A percentile compares a stretch with the other conserved stretches of the same genome.
These are phyloP conservation scores for Coprinopsis sp. DNA, from an alignment of 768 basidiomycete species.

Conservation along the genomic window DNA sequence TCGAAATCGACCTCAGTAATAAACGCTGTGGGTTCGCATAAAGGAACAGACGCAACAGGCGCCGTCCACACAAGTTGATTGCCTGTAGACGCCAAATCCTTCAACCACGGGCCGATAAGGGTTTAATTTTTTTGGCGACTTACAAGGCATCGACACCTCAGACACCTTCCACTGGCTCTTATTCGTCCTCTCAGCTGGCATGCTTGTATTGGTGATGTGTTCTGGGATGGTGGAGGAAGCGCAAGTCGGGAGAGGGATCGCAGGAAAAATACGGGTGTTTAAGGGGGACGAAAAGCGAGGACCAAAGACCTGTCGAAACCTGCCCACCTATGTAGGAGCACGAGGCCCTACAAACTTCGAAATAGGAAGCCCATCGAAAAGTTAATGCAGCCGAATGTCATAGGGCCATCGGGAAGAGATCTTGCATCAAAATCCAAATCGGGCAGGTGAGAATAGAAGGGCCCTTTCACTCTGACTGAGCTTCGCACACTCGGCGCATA, in stretches of 20 bases:
- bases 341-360: conserved; percentile 24
- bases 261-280: conserved; percentile 5
- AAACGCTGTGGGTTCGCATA: conserved; percentile 18
- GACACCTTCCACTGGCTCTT: conserved; percentile 21
- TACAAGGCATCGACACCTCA: conserved; percentile 7
- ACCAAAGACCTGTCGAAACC: conserved; percentile 19
- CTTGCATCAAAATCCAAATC: conserved; percentile 18
- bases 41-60: conserved; percentile 12
- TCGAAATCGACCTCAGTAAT: conserved; percentile 19
- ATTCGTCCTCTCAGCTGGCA: conserved; percentile 32
- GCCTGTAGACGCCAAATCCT: conserved; percentile 16
- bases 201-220: conserved; percentile 10
- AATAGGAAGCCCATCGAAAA: conserved; percentile 22
- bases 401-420: conserved; percentile 26
- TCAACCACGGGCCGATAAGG: background rate
- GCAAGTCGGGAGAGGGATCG: conserved; percentile 9
- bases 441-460: conserved; percentile 13
- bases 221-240: conserved; percentile 1
- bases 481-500: conserved; percentile 2
- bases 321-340: conserved; percentile 25
- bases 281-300: conserved; percentile 17
- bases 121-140: background rate
- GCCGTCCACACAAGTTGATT: conserved; percentile 28
- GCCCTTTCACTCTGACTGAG: conserved; percentile 1
- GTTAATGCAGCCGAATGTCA: conserved; percentile 9